Conservation (phyloP, 164 flowering plant species). For the grape (Vitis vinifera) region ASM3070453v1 NC_081808.1:1528001-1528500, state of each 20-base stretch:
- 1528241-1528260: conserved; percentile 94
- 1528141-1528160: conserved; percentile 59
- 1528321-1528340: conserved; percentile 38
- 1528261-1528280: conserved; percentile 66
- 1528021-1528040: too few species aligned
- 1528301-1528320: conserved; percentile 12
- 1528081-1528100: neutral
- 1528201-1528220: conserved; percentile 83
- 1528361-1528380: conserved; percentile 75
- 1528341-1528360: conserved; percentile 87
- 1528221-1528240: conserved; percentile 72
- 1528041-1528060: too few species aligned
- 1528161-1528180: conserved; percentile 76
- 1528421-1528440: conserved; percentile 86
- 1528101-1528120: conserved; percentile 84
- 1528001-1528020: too few species aligned
- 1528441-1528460: conserved; percentile 61
- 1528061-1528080: too few species aligned
- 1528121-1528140: conserved; percentile 97
- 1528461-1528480: conserved; percentile 73
- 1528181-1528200: conserved; percentile 94
- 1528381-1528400: conserved; percentile 78
- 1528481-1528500: conserved; percentile 85
- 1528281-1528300: neutral
- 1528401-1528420: conserved; percentile 92